Evolutionary conservation across 345 rosid genomes (phyloP).

Genomic region (Acer negundo): DNA sequence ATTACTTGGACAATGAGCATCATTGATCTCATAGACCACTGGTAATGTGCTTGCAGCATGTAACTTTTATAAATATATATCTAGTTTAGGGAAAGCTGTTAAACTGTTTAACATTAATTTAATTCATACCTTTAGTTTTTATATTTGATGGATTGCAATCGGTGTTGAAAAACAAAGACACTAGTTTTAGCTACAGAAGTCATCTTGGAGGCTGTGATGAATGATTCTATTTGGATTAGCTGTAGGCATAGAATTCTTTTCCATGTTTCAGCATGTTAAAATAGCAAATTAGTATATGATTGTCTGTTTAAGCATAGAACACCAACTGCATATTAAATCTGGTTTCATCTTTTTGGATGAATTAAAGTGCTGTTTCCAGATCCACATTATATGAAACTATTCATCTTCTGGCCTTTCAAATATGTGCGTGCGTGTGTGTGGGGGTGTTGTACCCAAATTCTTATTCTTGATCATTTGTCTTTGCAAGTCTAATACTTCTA

Average conservation of each 20-base stretch:
- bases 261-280: neutral
- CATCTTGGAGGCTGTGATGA: slow-evolving; percentile 4
- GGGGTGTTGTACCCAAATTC: neutral
- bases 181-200: neutral
- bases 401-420: neutral
- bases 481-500: neutral
- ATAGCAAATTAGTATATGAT: neutral
- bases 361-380: neutral
- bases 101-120: slow-evolving; percentile 1
- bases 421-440: neutral
- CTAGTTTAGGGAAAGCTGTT: neutral
- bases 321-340: neutral
- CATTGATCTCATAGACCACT: neutral
- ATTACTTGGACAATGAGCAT: neutral
- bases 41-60: neutral
- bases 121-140: neutral
- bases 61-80: neutral
- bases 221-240: slow-evolving; percentile 6
- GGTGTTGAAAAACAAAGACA: neutral
- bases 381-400: neutral
- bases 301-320: neutral
- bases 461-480: neutral
- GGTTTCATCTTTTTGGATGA: neutral
- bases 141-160: neutral
- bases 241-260: neutral